Evolutionary conservation across 1,284 basidiomycete genomes (phyloP).

Genomic region (Butyriboletus appendiculatus): DNA sequence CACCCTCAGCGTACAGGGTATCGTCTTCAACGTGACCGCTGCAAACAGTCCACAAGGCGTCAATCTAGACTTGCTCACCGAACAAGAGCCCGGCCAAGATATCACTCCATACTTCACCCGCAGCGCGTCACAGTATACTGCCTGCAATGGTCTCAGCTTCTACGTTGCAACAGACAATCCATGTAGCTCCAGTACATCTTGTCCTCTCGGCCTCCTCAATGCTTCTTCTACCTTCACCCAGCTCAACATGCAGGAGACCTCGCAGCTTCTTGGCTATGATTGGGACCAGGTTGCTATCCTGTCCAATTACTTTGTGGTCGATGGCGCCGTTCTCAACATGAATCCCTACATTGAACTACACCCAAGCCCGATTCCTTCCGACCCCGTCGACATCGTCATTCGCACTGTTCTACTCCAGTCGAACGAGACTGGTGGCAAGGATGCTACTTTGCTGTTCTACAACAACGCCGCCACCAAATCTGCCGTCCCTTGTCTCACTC

Average conservation of each 20-base stretch:
- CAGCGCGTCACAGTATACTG: slow-evolving; percentile 57
- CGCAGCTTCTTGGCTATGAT: slow-evolving; percentile 76
- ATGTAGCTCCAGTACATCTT: slow-evolving; percentile 60
- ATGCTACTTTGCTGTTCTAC: slow-evolving; percentile 87
- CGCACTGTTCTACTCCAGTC: slow-evolving; percentile 60
- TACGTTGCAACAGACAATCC: slow-evolving; percentile 74
- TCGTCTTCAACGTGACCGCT: slow-evolving; percentile 74
- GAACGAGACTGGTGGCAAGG: slow-evolving; percentile 67
- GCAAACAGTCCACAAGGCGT: slow-evolving; percentile 52
- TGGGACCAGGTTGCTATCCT: slow-evolving; percentile 81
- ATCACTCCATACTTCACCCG: slow-evolving; percentile 86
- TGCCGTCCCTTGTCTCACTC: slow-evolving; percentile 76
- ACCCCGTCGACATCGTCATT: slow-evolving; percentile 83
- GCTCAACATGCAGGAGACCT: slow-evolving; percentile 66
- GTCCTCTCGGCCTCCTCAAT: slow-evolving; percentile 62
- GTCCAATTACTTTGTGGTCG: slow-evolving; percentile 81
- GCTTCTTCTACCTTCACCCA: slow-evolving; percentile 56
- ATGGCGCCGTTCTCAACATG: slow-evolving; percentile 95
- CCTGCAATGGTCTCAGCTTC: slow-evolving; percentile 63
- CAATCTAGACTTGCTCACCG: slow-evolving; percentile 61
- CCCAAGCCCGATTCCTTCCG: slow-evolving; percentile 64
- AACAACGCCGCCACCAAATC: slow-evolving; percentile 65
- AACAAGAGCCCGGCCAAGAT: slow-evolving; percentile 76
- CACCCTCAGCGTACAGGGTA: slow-evolving; percentile 79
- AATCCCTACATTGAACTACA: slow-evolving; percentile 83